Percentiles rank a stretch among this genome's conserved stretches.
These are phyloP conservation scores for Puccinia sorghi DNA, from an alignment of 1,284 basidiomycete species.

Conservation along the genomic window DNA sequence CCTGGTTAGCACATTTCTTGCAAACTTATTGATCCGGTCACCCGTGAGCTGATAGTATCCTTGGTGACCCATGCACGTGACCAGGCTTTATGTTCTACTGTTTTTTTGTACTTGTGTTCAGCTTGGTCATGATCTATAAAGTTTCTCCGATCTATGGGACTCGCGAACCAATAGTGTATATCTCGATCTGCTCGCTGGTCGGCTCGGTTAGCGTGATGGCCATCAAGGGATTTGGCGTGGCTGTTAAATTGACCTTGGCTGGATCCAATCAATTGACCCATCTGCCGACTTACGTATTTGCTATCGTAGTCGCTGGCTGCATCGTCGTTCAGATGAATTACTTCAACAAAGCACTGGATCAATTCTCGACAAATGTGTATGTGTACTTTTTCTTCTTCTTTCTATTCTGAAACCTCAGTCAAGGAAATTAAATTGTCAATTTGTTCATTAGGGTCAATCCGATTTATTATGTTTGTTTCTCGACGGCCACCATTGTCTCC, in stretches of 20 bases:
- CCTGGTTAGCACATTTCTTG: slow-evolving; percentile 66
- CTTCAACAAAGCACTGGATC: slow-evolving; percentile 97
- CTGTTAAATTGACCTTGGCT: slow-evolving; percentile 87
- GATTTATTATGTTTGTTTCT: slow-evolving; percentile 98
- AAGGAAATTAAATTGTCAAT: neutral
- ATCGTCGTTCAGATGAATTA: slow-evolving; percentile 96
- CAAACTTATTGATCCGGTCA: neutral
- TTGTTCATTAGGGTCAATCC: slow-evolving; percentile 76
- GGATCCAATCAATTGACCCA: slow-evolving; percentile 96
- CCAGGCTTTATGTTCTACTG: slow-evolving; percentile 86
- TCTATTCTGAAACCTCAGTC: neutral
- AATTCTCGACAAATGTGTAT: slow-evolving; percentile 95
- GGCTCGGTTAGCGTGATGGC: slow-evolving; percentile 89
- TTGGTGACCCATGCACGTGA: slow-evolving; percentile 8
- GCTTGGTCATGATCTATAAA: slow-evolving; percentile 81
- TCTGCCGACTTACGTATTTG: slow-evolving; percentile 92
- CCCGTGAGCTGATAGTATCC: slow-evolving; percentile 8
- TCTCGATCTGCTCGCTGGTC: slow-evolving; percentile 87
- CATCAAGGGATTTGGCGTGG: slow-evolving; percentile 93
- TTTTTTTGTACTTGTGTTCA: slow-evolving; percentile 77
- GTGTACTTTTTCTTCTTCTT: slow-evolving; percentile 58
- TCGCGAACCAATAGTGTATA: slow-evolving; percentile 84
- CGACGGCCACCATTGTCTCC: slow-evolving; percentile 89
- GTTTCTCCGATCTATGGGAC: slow-evolving; percentile 86
- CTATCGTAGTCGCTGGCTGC: slow-evolving; percentile 76